Evolutionary conservation across 805 yeast species (phyloP), one percentile per base, ranked within the genome.

Genomic region (Pichia membranifaciens): DNA sequence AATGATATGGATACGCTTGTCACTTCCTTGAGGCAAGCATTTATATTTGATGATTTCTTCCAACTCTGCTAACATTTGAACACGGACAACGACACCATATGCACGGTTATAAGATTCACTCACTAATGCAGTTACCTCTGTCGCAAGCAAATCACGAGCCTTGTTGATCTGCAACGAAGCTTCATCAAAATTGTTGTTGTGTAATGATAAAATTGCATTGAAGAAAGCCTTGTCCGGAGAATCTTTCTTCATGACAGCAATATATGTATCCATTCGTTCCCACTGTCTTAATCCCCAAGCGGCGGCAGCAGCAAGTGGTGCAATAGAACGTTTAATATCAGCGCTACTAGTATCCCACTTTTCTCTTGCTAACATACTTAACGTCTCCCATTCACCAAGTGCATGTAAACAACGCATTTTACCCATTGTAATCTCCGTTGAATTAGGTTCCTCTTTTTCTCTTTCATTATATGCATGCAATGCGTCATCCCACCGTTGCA

Each of bases 401-500:
- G 99, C 99, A 68, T 93, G 97, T 52, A 91, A 71, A 66, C 98
- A 90, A 66, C 98, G 78, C 97, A 93, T 88, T 60, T 91, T 90
- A 69, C 99, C 99, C 90, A 91, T 82, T 5, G 91, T 85, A 1
- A 89, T 83, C 54, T 91, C 98, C 70, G 85, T 79, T 25, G 88
- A 81, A 48, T 82, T 84, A 4, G 81, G 81, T 40, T 77, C 82
- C 28, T 63, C 69, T 50, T 69, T 70, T 55, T 81, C 91, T 59
- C 97, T 75, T 57, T 82, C 87, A 54, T 83, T 82, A 62, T 93
- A 93, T 0, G 97, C 96, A 41, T 79, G 76, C 51, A 93, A 70
- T 0, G 99, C 99, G 66, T 93, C 99, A 55, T 91, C 98, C 99
- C 99, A 93, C 52, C 98, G 73, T 60, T 89, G 97, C 38, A 93